Conservation (phyloP, 2,329 filamentous ascomycete species). For the Emydomyces testavorans region DNA sequence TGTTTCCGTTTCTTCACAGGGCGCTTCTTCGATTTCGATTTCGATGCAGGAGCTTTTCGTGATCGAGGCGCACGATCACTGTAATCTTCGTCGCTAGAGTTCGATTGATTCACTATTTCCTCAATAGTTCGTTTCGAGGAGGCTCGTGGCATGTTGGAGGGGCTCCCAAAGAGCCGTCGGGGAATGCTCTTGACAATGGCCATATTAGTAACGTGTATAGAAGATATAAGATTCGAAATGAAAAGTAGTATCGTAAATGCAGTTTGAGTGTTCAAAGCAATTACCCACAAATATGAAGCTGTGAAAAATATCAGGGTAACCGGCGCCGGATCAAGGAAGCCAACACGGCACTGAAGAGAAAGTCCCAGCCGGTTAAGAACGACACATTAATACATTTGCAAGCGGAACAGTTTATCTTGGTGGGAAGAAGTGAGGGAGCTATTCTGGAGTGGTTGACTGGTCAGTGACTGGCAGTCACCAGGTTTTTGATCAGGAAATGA, state of each 20-base stretch:
- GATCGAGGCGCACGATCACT: constrained; percentile 27
- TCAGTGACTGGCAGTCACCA: background rate
- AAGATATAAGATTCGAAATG: background rate
- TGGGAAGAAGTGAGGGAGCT: background rate
- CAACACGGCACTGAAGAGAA: too few relatives aligned
- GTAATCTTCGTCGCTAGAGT: constrained; percentile 34
- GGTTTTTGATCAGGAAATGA: too few relatives aligned
- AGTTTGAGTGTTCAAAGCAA: too few relatives aligned
- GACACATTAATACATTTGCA: background rate
- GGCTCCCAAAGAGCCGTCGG: constrained; percentile 10
- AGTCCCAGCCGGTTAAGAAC: background rate
- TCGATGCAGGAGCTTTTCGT: constrained; percentile 22
- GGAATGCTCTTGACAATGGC: constrained; percentile 9
- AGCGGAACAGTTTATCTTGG: background rate
- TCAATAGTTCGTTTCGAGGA: constrained; percentile 32
- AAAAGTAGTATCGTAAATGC: too few relatives aligned
- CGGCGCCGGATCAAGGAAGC: too few relatives aligned
- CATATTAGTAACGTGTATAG: constrained; percentile 12
- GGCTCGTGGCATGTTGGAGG: constrained; percentile 24
- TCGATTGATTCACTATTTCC: constrained; percentile 33
- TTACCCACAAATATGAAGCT: background rate
- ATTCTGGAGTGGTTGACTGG: background rate
- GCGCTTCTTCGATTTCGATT: constrained; percentile 24
- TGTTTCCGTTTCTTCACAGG: constrained; percentile 28
- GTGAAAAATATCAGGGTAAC: background rate